A percentile compares a stretch with the other conserved stretches of the same genome.
Conservation (phyloP, 1,284 basidiomycete genomes). For the Fomitopsis pinicola region DNA sequence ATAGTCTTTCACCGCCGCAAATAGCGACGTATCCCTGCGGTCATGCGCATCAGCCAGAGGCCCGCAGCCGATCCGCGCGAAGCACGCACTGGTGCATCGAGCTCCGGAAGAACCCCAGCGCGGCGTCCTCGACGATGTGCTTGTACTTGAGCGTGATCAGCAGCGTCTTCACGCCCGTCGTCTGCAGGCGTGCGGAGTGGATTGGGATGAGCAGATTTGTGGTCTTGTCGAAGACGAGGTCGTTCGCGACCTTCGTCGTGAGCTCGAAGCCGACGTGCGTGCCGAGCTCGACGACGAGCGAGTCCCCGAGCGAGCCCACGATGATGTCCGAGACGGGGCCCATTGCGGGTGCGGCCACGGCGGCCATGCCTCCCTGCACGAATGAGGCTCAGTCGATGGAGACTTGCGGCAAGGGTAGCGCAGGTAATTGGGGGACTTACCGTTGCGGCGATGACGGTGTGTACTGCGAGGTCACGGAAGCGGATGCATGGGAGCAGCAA, state of each 20-base stretch:
- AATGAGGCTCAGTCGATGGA: background rate
- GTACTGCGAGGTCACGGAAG: background rate
- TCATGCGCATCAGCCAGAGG: too few species aligned
- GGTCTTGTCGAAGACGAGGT: background rate
- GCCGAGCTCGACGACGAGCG: background rate
- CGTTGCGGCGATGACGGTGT: background rate
- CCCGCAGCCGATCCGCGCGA: too few species aligned
- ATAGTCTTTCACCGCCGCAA: background rate
- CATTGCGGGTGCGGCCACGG: background rate
- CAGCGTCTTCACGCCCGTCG: background rate
- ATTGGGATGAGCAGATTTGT: background rate
- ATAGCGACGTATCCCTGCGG: background rate
- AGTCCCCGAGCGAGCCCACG: background rate
- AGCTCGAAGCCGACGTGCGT: background rate
- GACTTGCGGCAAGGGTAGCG: background rate
- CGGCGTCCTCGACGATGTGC: background rate
- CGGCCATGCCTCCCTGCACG: background rate
- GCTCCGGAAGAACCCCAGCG: background rate
- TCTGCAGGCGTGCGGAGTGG: background rate
- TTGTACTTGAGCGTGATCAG: background rate
- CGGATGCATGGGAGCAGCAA: background rate
- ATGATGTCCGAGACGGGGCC: background rate
- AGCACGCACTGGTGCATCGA: background rate
- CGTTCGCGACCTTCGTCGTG: background rate
- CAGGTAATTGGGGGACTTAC: background rate